Evolutionary conservation across 305 asterid genomes (phyloP), one percentile per base, ranked within the genome.

Genomic region (Caryopteris hybrid): DNA sequence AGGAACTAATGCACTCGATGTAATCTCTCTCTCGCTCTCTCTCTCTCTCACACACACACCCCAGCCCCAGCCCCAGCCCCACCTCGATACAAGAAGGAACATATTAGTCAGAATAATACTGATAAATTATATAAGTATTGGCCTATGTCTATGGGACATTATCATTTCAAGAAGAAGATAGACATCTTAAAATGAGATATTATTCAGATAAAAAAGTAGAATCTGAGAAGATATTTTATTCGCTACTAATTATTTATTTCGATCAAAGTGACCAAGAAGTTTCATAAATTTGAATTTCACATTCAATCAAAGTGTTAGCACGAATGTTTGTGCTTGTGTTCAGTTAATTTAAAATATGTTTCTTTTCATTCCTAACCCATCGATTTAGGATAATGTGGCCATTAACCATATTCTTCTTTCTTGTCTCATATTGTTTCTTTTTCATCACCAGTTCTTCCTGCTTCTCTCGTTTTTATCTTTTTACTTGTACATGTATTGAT

Each of bases 1-100:
- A 78, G 99, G 99, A 79, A 94, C 99, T 62, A 88, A 94, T 66
- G 97, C 99, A 16, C 76, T 87, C 48, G 97, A 93, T 71, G 99
- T 93, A 63, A 70, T 79, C 73, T 70, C 68, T 72, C 74, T 29
- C 47, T 25, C 74, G 46, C 69, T 1, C 69, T 5, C 34, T 17
- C 21, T 1, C 60, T 1, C 61, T 13, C 61, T 2, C 59, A 11
- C 59, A 45, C 33, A 12, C 47, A 20, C 66, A 50, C 48, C 33
- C 60, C n/a, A n/a, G n/a, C n/a, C n/a, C n/a, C n/a, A n/a, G n/a
- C n/a, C n/a, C n/a, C n/a, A n/a, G n/a, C n/a, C n/a, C n/a, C n/a
- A n/a, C n/a, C n/a, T n/a, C n/a, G n/a, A n/a, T n/a, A n/a, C n/a
- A n/a, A n/a, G n/a, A 23, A 29, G 22, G 12, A 39, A 31, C 55